Conservation (phyloP, 1,284 basidiomycete genomes). For the Papiliotrema terrestris region DNA sequence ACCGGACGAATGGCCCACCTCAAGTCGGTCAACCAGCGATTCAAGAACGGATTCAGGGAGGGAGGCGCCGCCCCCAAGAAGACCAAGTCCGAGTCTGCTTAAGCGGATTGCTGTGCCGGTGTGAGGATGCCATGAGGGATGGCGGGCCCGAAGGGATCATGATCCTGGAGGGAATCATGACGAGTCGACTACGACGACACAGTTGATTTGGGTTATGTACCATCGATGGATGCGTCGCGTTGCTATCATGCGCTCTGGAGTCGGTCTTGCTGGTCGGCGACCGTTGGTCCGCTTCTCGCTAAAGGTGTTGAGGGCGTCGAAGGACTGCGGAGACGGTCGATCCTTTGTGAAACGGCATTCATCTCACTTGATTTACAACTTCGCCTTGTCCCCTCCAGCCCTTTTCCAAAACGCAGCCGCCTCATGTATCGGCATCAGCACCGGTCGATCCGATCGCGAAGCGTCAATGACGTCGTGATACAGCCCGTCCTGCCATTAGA, state of each 20-base stretch:
- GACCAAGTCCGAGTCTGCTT: constrained; percentile 49
- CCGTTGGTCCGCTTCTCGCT: too few relatives aligned
- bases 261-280: too few relatives aligned
- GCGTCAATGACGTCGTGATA: constrained; percentile 49
- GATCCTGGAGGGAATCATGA: too few relatives aligned
- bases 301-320: too few relatives aligned
- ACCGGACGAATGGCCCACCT: constrained; percentile 95
- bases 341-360: too few relatives aligned
- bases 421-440: constrained; percentile 18
- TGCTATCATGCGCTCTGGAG: too few relatives aligned
- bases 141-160: too few relatives aligned
- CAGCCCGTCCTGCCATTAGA: constrained; percentile 48
- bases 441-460: constrained; percentile 32
- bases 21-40: constrained; percentile 83
- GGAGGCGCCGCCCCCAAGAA: constrained; percentile 61
- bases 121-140: too few relatives aligned
- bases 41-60: constrained; percentile 94
- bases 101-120: background rate
- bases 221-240: too few relatives aligned
- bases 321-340: too few relatives aligned
- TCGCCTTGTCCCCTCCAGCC: constrained; percentile 17
- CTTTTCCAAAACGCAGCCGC: constrained; percentile 34
- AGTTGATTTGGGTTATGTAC: too few relatives aligned
- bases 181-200: too few relatives aligned
- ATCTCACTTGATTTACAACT: constrained; percentile 9